Evolutionary conservation across 192 early-diverging fungal genomes (phyloP).

Genomic region (Entophlyctis helioformis): DNA sequence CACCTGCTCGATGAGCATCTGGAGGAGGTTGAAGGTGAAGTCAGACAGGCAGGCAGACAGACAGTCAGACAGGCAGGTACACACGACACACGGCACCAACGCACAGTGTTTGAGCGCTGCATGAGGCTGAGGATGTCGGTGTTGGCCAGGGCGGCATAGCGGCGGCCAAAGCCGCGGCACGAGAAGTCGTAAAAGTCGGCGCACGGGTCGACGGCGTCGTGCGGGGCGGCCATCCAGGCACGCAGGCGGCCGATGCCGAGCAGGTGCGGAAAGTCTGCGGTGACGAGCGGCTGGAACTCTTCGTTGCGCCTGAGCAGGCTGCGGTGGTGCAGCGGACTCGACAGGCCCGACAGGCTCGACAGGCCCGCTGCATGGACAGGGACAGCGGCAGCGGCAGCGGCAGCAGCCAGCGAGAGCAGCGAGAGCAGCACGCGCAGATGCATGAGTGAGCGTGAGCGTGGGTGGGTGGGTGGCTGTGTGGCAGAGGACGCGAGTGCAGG

Average conservation of each 20-base stretch:
- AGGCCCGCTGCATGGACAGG: too few species aligned
- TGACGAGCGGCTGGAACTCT: constrained; percentile 16
- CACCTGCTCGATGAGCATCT: constrained; percentile 20
- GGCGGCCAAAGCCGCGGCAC: constrained; percentile 20
- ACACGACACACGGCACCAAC: not conserved
- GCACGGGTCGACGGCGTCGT: constrained; percentile 21
- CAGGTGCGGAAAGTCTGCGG: constrained; percentile 20
- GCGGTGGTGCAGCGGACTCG: too few species aligned
- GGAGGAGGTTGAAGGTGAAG: not conserved
- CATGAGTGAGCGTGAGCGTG: too few species aligned
- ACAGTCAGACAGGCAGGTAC: not conserved
- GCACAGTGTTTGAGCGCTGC: constrained; percentile 10
- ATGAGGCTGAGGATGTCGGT: constrained; percentile 20
- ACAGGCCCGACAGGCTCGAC: too few species aligned
- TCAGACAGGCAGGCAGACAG: not conserved
- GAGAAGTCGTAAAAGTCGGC: constrained; percentile 26
- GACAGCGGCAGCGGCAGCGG: too few species aligned
- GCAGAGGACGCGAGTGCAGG: too few species aligned
- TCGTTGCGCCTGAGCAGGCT: too few species aligned
- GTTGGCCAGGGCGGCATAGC: constrained; percentile 4
- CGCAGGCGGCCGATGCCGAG: constrained; percentile 13
- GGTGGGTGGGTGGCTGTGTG: too few species aligned
- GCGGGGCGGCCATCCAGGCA: constrained; percentile 25
- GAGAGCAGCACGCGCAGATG: too few species aligned
- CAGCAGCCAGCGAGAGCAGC: too few species aligned